Evolutionary conservation across 345 rosid genomes (phyloP).

Genomic region (Eucalyptus victrix): DNA sequence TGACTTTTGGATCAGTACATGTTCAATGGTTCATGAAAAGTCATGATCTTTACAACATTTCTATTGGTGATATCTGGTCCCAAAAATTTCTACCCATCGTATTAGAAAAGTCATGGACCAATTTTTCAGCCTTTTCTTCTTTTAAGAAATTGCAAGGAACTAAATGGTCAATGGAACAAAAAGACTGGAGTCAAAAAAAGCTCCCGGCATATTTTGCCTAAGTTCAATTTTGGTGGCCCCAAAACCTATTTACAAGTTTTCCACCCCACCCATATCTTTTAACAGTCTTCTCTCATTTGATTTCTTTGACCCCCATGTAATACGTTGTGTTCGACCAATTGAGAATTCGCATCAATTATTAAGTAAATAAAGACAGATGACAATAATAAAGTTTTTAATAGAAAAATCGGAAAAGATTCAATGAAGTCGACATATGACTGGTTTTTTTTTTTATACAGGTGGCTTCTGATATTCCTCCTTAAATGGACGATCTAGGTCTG

Average conservation of each 20-base stretch:
- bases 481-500: not conserved
- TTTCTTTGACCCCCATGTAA: not conserved
- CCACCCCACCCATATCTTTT: not conserved
- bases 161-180: not conserved
- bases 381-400: not conserved
- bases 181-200: not conserved
- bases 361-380: not conserved
- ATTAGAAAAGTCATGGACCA: not conserved
- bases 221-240: not conserved
- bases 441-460: too few relatives aligned
- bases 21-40: not conserved
- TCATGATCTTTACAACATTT: not conserved
- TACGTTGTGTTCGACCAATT: not conserved
- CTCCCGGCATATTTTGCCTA: not conserved
- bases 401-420: not conserved
- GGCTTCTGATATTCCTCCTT: not conserved
- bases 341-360: not conserved
- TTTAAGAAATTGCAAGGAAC: not conserved
- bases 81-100: not conserved
- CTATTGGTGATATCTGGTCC: not conserved
- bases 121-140: not conserved
- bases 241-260: not conserved
- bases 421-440: not conserved
- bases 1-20: not conserved
- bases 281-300: not conserved